These are phyloP conservation scores for Nannochloropsis gaditana DNA, from an alignment of 108 stramenopile genomes.

Conservation along the genomic window DNA sequence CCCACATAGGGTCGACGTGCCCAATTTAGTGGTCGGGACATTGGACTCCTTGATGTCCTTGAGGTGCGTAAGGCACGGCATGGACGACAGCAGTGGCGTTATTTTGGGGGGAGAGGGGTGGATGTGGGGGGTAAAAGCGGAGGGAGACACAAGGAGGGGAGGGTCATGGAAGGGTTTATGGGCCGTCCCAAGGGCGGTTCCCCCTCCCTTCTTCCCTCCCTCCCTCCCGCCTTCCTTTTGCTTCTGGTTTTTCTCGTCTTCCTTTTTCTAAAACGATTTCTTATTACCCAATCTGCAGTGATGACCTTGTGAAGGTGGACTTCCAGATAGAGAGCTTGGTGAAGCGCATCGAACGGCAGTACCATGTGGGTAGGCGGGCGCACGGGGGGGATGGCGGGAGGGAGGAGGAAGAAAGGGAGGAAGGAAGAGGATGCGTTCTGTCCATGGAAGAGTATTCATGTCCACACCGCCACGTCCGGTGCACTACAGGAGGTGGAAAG, in stretches of 20 bases:
- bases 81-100: too few species aligned
- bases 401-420: neutral
- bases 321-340: neutral
- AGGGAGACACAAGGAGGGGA: neutral
- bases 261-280: neutral
- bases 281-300: too few species aligned
- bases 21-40: conserved; percentile 18
- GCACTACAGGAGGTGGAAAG: neutral
- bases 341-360: neutral
- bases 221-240: neutral
- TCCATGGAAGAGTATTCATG: neutral
- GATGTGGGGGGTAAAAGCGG: neutral
- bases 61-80: neutral
- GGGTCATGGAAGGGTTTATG: neutral
- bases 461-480: neutral
- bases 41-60: conserved; percentile 18
- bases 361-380: neutral
- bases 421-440: neutral
- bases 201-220: neutral
- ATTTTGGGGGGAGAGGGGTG: neutral
- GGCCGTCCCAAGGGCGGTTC: neutral
- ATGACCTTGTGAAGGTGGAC: neutral
- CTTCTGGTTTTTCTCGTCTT: too few species aligned
- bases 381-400: neutral
- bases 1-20: conserved; percentile 4